Conservation (phyloP, 2,329 filamentous ascomycete species). For the Aspergillus pseudoglaucus region DNA sequence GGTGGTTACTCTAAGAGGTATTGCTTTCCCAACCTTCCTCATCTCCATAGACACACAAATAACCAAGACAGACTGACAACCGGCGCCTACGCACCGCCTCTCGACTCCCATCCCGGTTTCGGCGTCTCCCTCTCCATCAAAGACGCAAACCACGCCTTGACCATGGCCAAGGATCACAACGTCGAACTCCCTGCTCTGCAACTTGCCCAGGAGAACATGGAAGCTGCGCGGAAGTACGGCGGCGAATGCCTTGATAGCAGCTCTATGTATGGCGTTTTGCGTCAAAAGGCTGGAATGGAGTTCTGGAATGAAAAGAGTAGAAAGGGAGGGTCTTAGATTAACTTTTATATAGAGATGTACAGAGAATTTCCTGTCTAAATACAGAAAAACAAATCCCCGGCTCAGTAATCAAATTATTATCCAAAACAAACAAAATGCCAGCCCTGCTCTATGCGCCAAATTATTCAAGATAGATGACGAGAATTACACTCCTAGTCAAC, state of each 20-base stretch:
- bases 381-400: too few relatives aligned
- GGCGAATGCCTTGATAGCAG: constrained; percentile 34
- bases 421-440: too few relatives aligned
- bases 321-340: constrained; percentile 6
- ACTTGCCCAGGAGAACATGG: constrained; percentile 31
- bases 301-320: constrained; percentile 37
- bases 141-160: constrained; percentile 30
- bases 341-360: background rate
- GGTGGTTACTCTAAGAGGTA: constrained; percentile 39
- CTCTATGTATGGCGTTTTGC: constrained; percentile 32
- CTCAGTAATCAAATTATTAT: too few relatives aligned
- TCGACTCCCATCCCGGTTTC: constrained; percentile 30
- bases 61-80: constrained; percentile 30
- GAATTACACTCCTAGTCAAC: too few relatives aligned
- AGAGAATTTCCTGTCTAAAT: too few relatives aligned
- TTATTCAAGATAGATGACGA: too few relatives aligned
- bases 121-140: constrained; percentile 34
- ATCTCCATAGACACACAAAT: background rate
- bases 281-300: constrained; percentile 29
- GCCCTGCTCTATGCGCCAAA: too few relatives aligned
- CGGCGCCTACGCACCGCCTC: constrained; percentile 36
- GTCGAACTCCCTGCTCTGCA: constrained; percentile 29
- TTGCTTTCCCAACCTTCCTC: too few relatives aligned
- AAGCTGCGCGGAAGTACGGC: constrained; percentile 28
- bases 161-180: constrained; percentile 25